A percentile compares a stretch with the other conserved stretches of the same genome.
phyloP scores from a whole-genome alignment of 306 rosid species.

The Prunus persica region DNA sequence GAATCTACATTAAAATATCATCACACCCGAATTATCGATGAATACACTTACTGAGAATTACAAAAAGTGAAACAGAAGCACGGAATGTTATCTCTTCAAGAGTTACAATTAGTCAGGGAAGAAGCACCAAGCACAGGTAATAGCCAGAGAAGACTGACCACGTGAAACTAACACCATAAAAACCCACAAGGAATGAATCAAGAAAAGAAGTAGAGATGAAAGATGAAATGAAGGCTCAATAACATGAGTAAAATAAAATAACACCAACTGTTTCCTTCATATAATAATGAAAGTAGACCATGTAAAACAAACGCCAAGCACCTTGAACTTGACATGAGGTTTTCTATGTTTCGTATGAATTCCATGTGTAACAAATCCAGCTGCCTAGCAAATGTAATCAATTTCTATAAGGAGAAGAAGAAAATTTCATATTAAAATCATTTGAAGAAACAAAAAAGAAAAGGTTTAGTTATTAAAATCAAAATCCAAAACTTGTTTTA shows the following conservation, averaged over 20 bases:
- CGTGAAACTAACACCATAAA: neutral
- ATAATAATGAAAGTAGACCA: neutral
- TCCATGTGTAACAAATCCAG: neutral
- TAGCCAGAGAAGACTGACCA: neutral
- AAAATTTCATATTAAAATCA: too few species aligned
- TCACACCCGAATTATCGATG: slow-evolving; percentile 1
- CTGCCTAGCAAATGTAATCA: too few species aligned
- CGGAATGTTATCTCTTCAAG: neutral
- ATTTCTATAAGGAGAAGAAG: too few species aligned
- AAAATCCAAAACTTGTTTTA: too few species aligned
- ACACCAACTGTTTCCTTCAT: neutral
- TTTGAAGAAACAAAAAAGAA: too few species aligned
- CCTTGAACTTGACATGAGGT: neutral
- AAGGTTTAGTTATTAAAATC: too few species aligned
- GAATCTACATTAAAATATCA: slow-evolving; percentile 40
- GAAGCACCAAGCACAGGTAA: neutral
- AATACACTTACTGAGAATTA: neutral
- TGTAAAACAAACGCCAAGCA: neutral
- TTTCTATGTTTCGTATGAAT: neutral
- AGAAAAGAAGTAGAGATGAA: neutral
- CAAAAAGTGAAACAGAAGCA: neutral
- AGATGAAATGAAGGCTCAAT: neutral
- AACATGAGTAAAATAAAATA: neutral
- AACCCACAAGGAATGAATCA: neutral
- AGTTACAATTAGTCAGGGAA: neutral